Base-by-base conservation (phyloP, 306 rosid species). In the Lathyrus oleraceus region DNA sequence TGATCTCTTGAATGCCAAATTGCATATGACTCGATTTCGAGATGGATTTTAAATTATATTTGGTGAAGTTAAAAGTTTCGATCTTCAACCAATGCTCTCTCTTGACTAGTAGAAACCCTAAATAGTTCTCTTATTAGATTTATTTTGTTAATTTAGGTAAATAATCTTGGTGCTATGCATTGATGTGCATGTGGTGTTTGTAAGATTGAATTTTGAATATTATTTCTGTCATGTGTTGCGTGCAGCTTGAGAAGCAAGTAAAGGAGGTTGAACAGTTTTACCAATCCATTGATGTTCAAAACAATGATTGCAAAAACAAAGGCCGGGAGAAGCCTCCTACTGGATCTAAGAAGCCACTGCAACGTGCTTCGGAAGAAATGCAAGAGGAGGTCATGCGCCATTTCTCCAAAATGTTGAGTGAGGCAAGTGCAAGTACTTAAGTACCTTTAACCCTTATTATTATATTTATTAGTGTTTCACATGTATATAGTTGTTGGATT, bases 311-410 rank as follows among this genome's bases (percentile, higher is more conserved):
- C 66, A 86, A 83, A 66, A 89, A 84, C 45, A 86, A 86, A 69
- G 84, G 81, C 5, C 58, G 69, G 65, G 95, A 35, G 39, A 35
- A 35, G 39, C 39, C 71, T 74, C 39, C 76, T 54, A 63, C 71
- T 8, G 78, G 87, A 64, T 38, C 80, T 32, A 89, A 77, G 79
- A 89, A 73, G 84, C 85, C 78, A 54, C 67, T 58, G 28, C 85
- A 81, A n/a, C 87, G 85, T 25, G 81, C 85, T 61, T 74, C 81
- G 48, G 81, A 82, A 82, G 81, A 86, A 83, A 89, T 81, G 89
- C 89, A 81, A 70, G 91, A 87, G 70, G 90, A 87, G 74, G 80
- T 87, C 40, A 89, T 89, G 85, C 87, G 79, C 57, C 90, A 81
- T 20, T 92, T 84, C 67, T 81, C 84, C 23, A 71, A 80, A 14